Conservation (phyloP, 345 rosid genomes). For the Bretschneidera sinensis region DNA sequence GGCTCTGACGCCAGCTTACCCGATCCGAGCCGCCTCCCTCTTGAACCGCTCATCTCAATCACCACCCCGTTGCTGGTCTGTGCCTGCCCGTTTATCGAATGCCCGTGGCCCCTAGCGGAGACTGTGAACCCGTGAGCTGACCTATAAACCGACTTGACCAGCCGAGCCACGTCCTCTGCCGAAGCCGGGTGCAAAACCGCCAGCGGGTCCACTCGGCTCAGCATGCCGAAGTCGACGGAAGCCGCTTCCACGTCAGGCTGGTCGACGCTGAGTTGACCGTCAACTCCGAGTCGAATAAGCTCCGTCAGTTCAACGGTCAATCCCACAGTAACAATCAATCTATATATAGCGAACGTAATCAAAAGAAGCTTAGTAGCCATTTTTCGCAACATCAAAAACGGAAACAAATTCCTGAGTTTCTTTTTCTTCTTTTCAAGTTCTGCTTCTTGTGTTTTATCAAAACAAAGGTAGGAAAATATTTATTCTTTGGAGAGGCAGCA, state of each 20-base stretch:
- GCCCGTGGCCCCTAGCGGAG: slow-evolving; percentile 94
- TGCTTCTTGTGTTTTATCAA: too few species aligned
- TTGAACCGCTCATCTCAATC: slow-evolving; percentile 52
- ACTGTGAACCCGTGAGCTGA: slow-evolving; percentile 52
- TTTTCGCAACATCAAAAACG: not conserved
- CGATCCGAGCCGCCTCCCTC: slow-evolving; percentile 10
- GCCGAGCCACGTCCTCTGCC: slow-evolving; percentile 59
- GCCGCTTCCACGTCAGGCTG: slow-evolving; percentile 55
- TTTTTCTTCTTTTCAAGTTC: not conserved
- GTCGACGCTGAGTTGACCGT: slow-evolving; percentile 56
- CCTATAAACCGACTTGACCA: slow-evolving; percentile 45
- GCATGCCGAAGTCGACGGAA: slow-evolving; percentile 66
- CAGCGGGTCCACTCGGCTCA: slow-evolving; percentile 42
- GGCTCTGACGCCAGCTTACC: slow-evolving; percentile 29
- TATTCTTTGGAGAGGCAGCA: too few species aligned
- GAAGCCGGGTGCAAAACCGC: slow-evolving; percentile 77
- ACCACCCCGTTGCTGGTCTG: slow-evolving; percentile 57
- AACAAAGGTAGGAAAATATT: too few species aligned
- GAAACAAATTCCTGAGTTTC: too few species aligned
- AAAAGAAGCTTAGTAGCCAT: slow-evolving; percentile 51
- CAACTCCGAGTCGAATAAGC: slow-evolving; percentile 49
- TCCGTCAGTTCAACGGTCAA: slow-evolving; percentile 48
- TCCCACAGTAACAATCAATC: slow-evolving; percentile 67
- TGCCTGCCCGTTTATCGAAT: slow-evolving; percentile 95
- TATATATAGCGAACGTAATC: slow-evolving; percentile 45